Base-by-base conservation (phyloP, 2,329 filamentous ascomycete genomes). In the Blastomyces silverae region DNA sequence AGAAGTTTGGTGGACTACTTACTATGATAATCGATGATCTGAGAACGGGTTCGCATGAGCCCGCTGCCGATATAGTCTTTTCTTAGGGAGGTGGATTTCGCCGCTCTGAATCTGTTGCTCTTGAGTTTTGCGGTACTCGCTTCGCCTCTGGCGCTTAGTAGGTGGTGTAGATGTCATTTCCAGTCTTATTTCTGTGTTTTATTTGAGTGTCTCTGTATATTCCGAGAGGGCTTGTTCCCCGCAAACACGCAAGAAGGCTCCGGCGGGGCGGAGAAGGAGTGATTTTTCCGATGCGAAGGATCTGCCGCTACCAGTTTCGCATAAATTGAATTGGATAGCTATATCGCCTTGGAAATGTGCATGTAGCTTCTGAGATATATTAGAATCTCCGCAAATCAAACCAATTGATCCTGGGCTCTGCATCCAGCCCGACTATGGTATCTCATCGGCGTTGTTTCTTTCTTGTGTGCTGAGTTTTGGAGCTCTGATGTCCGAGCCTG, bases 31-130 rank as follows among this genome's bases (percentile, higher is more conserved):
- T 65, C 85, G 82, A 80, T 99, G 94, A 73, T 99, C 94, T 2
- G 93, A 97, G 79, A 99, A 99, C 7, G 93, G 92, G 80, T 99
- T 99, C 68, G 94, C 94, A 79, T 99, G 94, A 48, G 94, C 94
- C 76, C 94, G 86, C 78, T 99, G 94, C 64, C 94, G 87, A 77
- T 96, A 99, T 80, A 94, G 96, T 80, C 90, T 93, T 83, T 99
- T 99, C 78, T 91, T 89, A 11, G 94, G 94, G 71, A 97, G 79
- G 60, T 74, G 71, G 52, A 69, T 68, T 63, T 67, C 58, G 64
- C 67, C 66, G 64, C 71, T 66, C 62, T 70, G 25, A 22, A 48
- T 46, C 25, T 61, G 39, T 34, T 61, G 58, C 37, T 58, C 65
- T 62, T 82, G 81, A 63, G 81, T 64, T 52, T 82, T 82, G 70